Conservation (phyloP, 331 rosid species). For the Quercus phellos region DNA sequence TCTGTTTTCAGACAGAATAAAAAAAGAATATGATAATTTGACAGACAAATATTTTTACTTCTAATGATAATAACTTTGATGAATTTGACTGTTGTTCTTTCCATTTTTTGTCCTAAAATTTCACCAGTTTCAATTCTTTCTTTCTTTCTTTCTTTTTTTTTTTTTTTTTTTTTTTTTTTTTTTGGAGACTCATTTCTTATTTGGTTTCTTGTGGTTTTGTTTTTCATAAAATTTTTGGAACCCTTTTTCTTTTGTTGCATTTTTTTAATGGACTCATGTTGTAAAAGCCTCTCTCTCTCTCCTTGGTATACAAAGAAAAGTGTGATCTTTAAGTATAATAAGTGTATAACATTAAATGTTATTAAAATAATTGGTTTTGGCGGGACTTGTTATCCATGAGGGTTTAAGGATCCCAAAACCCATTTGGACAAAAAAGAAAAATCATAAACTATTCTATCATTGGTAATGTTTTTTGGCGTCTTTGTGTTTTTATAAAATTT, state of each 20-base stretch:
- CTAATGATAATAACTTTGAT: not conserved
- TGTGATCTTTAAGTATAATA: not conserved
- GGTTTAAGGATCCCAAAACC: slow-evolving; percentile 25
- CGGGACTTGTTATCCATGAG: slow-evolving; percentile 25
- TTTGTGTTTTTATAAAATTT: not conserved
- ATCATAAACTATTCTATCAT: not conserved
- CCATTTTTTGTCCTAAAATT: too few species aligned
- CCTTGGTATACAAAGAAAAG: not conserved
- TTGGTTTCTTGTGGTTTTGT: slow-evolving; percentile 5
- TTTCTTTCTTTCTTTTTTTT: not conserved
- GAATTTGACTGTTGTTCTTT: slow-evolving; percentile 13
- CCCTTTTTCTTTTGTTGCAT: not conserved
- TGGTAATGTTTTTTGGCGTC: not conserved
- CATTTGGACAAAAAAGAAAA: not conserved
- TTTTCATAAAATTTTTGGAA: not conserved
- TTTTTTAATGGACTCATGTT: not conserved
- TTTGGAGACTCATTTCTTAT: not conserved
- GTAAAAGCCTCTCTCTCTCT: not conserved
- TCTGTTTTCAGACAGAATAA: not conserved
- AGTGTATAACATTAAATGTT: too few species aligned
- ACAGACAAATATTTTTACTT: not conserved
- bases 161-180: not conserved
- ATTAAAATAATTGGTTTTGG: slow-evolving; percentile 10
- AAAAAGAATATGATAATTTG: not conserved
- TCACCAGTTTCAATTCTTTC: not conserved